Conservation (phyloP, 805 yeast genomes). For the Wickerhamomyces alni region DNA sequence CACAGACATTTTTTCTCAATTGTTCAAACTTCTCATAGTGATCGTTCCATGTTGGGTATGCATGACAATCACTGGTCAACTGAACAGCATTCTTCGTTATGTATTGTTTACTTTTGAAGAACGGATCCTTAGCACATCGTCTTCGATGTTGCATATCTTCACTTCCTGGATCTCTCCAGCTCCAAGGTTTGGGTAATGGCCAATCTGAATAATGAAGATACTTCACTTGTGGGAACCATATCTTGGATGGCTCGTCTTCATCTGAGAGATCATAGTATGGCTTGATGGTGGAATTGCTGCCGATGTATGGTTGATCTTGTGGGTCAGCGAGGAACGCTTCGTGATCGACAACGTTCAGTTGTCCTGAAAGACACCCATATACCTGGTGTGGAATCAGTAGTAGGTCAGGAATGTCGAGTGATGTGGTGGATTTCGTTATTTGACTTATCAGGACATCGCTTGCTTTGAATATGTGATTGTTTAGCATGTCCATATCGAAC, state of each 20-base stretch:
- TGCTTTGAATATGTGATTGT: neutral
- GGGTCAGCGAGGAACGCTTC: too few relatives aligned
- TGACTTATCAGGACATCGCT: neutral
- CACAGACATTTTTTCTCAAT: too few relatives aligned
- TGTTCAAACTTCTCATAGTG: too few relatives aligned
- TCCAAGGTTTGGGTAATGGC: slow-evolving; percentile 62
- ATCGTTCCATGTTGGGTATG: too few relatives aligned
- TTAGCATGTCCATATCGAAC: slow-evolving; percentile 42
- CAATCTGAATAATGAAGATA: slow-evolving; percentile 55
- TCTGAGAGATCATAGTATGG: neutral
- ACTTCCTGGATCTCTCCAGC: neutral
- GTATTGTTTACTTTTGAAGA: too few relatives aligned
- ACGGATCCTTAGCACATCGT: too few relatives aligned
- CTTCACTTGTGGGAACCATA: slow-evolving; percentile 25
- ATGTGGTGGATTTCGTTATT: too few relatives aligned
- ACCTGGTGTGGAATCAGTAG: slow-evolving; percentile 35
- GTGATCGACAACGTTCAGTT: too few relatives aligned
- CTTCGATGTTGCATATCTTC: neutral
- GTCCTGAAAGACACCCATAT: slow-evolving; percentile 39
- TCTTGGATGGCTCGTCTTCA: neutral
- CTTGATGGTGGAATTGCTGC: neutral
- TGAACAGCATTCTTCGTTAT: too few relatives aligned
- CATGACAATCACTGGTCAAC: too few relatives aligned
- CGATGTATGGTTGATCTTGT: too few relatives aligned
- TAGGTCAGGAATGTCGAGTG: slow-evolving; percentile 6